Evolutionary conservation across 192 early-diverging fungal species (phyloP).

Genomic region (Linnemannia schmuckeri): DNA sequence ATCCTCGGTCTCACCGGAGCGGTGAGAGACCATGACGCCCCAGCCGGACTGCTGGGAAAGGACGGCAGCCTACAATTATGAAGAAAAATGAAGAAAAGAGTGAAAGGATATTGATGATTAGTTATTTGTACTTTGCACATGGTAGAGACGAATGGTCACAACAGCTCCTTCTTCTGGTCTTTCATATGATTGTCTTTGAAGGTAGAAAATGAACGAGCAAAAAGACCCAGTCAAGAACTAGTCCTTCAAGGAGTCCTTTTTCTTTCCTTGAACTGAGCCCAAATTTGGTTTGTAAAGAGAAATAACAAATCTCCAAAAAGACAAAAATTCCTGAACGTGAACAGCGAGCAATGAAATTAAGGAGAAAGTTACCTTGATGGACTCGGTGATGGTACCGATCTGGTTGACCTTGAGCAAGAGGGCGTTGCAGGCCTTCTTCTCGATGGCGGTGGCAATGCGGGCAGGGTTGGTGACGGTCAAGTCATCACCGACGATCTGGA

Average conservation of each 20-base stretch:
- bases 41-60: slow-evolving; percentile 88
- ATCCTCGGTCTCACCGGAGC: slow-evolving; percentile 99
- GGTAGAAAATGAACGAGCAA: not conserved
- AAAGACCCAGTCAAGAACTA: not conserved
- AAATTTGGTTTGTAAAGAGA: not conserved
- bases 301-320: not conserved
- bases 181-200: not conserved
- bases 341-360: not conserved
- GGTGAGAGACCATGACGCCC: slow-evolving; percentile 99
- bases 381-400: slow-evolving; percentile 97
- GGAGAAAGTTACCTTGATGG: slow-evolving; percentile 69
- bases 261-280: not conserved
- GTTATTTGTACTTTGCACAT: not conserved
- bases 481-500: slow-evolving; percentile 98
- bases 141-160: not conserved
- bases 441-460: slow-evolving; percentile 89
- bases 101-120: too few species aligned
- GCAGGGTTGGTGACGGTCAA: slow-evolving; percentile 98
- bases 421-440: slow-evolving; percentile 95
- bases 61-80: slow-evolving; percentile 67
- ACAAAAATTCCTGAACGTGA: not conserved
- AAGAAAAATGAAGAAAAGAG: not conserved
- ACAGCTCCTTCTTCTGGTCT: not conserved
- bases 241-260: not conserved
- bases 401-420: slow-evolving; percentile 99